phyloP scores from a whole-genome alignment of 1,284 basidiomycete species.

The Pterulicium gracile region DNA sequence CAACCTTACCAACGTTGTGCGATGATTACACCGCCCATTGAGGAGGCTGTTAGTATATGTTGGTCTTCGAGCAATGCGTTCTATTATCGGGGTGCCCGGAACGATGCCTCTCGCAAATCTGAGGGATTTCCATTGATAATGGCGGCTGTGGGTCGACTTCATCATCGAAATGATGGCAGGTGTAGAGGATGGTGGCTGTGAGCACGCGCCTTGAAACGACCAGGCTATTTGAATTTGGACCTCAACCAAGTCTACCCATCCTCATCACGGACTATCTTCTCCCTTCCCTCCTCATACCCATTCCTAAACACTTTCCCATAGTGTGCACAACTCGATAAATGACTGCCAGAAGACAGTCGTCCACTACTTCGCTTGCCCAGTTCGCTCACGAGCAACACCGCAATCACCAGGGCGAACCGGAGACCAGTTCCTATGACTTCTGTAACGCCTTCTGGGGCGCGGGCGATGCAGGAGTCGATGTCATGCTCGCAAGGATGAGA shows the following conservation, averaged over 20 bases:
- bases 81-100: too few species aligned
- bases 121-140: too few species aligned
- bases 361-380: slow-evolving; percentile 62
- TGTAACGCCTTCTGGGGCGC: slow-evolving; percentile 96
- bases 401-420: slow-evolving; percentile 19
- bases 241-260: neutral
- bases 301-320: neutral
- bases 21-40: neutral
- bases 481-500: slow-evolving; percentile 81
- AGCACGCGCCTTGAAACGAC: neutral
- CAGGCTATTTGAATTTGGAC: neutral
- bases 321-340: slow-evolving; percentile 18
- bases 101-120: too few species aligned
- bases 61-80: too few species aligned
- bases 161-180: too few species aligned
- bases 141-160: too few species aligned
- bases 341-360: slow-evolving; percentile 60
- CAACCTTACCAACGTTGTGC: too few species aligned
- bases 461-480: slow-evolving; percentile 82
- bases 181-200: too few species aligned
- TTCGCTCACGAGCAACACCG: slow-evolving; percentile 43
- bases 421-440: slow-evolving; percentile 61
- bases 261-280: neutral
- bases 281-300: neutral
- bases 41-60: too few species aligned